Evolutionary conservation across 345 rosid species (phyloP).

Genomic region (Citrus mangshanensis): DNA sequence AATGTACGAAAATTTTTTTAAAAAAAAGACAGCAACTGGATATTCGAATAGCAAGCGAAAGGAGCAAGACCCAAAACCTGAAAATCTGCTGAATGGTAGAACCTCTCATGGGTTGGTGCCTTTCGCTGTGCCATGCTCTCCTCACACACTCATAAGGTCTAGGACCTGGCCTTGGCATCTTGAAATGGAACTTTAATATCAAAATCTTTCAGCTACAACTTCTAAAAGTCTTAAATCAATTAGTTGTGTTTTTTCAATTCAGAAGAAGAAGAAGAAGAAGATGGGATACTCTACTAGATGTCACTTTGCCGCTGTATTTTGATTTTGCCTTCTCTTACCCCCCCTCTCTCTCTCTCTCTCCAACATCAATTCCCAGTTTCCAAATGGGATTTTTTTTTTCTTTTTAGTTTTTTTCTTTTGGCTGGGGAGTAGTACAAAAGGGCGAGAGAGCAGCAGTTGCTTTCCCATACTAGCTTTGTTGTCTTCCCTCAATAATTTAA

Average conservation of each 20-base stretch:
- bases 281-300: constrained; percentile 1
- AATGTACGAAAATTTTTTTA: constrained; percentile 5
- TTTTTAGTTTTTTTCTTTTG: neutral
- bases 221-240: neutral
- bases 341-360: constrained; percentile 8
- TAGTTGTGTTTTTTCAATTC: neutral
- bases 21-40: neutral
- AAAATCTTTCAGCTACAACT: neutral
- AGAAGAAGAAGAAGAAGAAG: neutral
- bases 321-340: constrained; percentile 1
- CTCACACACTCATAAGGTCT: constrained; percentile 94
- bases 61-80: constrained; percentile 51
- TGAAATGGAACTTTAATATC: neutral
- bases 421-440: constrained; percentile 30
- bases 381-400: constrained; percentile 16
- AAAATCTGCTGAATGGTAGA: constrained; percentile 87
- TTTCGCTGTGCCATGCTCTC: constrained; percentile 97
- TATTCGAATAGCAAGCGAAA: constrained; percentile 1
- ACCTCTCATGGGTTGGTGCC: constrained; percentile 87
- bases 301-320: neutral
- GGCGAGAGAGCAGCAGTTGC: constrained; percentile 23
- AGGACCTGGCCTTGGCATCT: constrained; percentile 95
- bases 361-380: constrained; percentile 32
- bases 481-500: constrained; percentile 31
- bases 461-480: constrained; percentile 24